phyloP scores from a whole-genome alignment of 345 rosid species.

The Pistacia vera region DNA sequence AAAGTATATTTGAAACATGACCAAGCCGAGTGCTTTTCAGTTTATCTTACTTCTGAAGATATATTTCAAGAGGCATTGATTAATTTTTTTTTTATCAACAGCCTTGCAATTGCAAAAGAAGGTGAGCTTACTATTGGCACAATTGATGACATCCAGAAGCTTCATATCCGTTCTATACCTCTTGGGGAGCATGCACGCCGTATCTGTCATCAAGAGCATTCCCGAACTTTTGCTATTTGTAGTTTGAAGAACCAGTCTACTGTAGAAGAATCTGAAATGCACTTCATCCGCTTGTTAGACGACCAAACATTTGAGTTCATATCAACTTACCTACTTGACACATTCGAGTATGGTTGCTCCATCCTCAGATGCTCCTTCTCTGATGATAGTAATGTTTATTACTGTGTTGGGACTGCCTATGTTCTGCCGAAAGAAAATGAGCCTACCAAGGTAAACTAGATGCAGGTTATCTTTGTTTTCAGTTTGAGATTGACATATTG shows the following conservation, averaged over 20 bases:
- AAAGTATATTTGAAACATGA: not conserved
- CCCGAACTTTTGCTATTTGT: constrained; percentile 88
- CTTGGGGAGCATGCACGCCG: constrained; percentile 94
- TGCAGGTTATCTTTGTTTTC: not conserved
- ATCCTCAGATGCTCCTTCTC: constrained; percentile 92
- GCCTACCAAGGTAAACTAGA: constrained; percentile 68
- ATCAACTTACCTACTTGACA: constrained; percentile 77
- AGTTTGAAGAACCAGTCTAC: constrained; percentile 67
- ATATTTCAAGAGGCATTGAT: constrained; percentile 4
- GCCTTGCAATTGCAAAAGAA: constrained; percentile 93
- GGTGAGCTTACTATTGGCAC: constrained; percentile 95
- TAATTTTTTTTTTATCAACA: constrained; percentile 33
- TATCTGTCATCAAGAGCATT: constrained; percentile 93
- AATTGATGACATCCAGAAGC: constrained; percentile 96
- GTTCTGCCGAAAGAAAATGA: constrained; percentile 90
- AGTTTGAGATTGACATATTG: not conserved
- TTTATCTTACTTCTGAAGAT: not conserved
- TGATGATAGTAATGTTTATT: constrained; percentile 75
- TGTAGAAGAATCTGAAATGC: constrained; percentile 79
- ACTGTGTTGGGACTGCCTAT: constrained; percentile 94
- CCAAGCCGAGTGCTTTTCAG: not conserved
- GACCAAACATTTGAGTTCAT: constrained; percentile 84
- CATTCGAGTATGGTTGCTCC: constrained; percentile 90
- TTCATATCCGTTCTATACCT: constrained; percentile 95
- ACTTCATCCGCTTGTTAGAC: constrained; percentile 76